phyloP scores from a whole-genome alignment of 495 filamentous ascomycete genomes.

The Cenococcum geophilum region DNA sequence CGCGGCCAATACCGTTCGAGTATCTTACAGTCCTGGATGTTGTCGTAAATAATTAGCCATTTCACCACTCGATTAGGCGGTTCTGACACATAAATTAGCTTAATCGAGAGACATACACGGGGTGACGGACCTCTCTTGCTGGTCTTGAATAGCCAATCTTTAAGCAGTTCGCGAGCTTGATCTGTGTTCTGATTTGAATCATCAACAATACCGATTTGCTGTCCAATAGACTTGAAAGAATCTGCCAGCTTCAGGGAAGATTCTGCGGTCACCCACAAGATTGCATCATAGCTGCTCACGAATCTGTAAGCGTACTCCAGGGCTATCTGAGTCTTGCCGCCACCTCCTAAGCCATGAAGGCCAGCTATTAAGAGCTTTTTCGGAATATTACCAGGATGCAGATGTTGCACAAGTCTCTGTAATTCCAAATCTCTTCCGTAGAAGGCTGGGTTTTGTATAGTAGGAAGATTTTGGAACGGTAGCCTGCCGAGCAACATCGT shows the following conservation, averaged over 20 bases:
- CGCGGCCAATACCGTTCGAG: background rate
- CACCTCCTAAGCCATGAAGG: conserved; percentile 38
- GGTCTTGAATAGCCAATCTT: background rate
- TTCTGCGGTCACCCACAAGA: conserved; percentile 34
- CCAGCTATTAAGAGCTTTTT: conserved; percentile 8
- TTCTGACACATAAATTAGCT: background rate
- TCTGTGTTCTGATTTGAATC: background rate
- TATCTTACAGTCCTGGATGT: background rate
- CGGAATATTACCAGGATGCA: background rate
- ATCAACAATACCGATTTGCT: background rate
- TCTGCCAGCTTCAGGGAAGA: background rate
- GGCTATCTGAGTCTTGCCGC: conserved; percentile 40
- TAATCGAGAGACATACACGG: background rate
- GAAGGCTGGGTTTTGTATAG: background rate
- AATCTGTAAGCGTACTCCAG: conserved; percentile 33
- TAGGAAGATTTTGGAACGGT: background rate
- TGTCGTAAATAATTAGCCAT: background rate
- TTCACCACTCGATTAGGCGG: background rate
- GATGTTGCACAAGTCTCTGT: background rate
- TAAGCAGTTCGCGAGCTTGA: background rate
- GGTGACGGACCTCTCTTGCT: background rate
- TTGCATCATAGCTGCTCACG: conserved; percentile 22
- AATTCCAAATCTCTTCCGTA: background rate
- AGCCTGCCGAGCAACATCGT: background rate
- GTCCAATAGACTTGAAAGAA: background rate